Evolutionary conservation across 2,329 filamentous ascomycete species (phyloP), one percentile per base, ranked within the genome.

Genomic region (Alternaria gaisen): DNA sequence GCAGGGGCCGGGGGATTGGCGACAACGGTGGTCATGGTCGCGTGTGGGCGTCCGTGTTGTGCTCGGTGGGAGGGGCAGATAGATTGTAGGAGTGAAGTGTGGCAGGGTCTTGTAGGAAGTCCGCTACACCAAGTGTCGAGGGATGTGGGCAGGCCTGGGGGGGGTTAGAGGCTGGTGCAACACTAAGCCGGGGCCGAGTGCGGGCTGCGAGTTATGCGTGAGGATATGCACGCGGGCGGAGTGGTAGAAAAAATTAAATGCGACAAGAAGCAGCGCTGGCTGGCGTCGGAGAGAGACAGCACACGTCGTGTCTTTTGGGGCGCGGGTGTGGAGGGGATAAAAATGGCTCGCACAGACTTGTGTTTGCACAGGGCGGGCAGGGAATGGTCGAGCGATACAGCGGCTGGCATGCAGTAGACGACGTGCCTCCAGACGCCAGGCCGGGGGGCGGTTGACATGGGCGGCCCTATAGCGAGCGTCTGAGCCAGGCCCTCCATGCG

Each of bases 1-100:
- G 78, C 69, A 70, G 77, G 64, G 75, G 74, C 72, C 68, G 72
- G 77, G 69, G 80, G 74, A 55, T 78, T 77, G 65, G 81, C 82
- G 74, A 83, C 75, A 64, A 79, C 80, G 69, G 82, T 81, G 60
- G 81, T 81, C 82, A 83, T 83, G 73, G 71, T 74, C 70, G 65
- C 67, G 66, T 53, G 67, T 64, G 69, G 62, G 60, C 48, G 58
- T 55, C 52, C 57, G 64, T 59, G 63, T 61, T 48, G 60, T 62
- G 53, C 56, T 18, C 43, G 47, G 54, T 50, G 47, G 61, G 60
- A 63, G 72, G 63, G 63, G 65, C 63, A 63, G 64, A 53, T 63
- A 71, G 71, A 75, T 71, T 74, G 71, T 72, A 72, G 73, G 74
- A 75, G 72, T 72, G 72, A 30, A 42, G 50, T 46, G 48, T 71